Percentiles rank a stretch among this genome's conserved stretches.
Evolutionary conservation across 176 grass and related monocot genomes (phyloP).

Genomic region (Aegilops longissima): DNA sequence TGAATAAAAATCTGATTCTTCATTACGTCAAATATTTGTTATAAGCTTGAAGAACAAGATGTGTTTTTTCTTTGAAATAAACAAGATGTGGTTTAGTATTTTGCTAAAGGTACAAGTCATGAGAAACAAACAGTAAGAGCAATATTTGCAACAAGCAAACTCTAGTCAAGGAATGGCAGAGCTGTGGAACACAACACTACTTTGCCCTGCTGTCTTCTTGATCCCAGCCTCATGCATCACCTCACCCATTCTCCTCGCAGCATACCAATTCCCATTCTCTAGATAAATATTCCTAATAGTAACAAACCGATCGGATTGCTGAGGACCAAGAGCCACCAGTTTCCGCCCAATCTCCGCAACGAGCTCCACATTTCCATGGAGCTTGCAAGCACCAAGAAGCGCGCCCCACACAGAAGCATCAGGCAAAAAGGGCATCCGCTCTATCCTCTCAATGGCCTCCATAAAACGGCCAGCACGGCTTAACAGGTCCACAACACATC

Average conservation of each 20-base stretch:
- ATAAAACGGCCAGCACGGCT: conserved; percentile 40
- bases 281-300: conserved; percentile 63
- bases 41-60: not conserved
- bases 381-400: conserved; percentile 71
- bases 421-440: conserved; percentile 54
- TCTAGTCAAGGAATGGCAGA: conserved; percentile 9
- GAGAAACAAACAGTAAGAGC: not conserved
- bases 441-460: conserved; percentile 54
- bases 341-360: conserved; percentile 41
- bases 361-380: conserved; percentile 50
- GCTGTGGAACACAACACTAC: conserved; percentile 31
- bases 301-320: conserved; percentile 45
- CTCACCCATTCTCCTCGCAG: conserved; percentile 50
- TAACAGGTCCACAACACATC: conserved; percentile 73
- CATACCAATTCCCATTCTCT: conserved; percentile 55
- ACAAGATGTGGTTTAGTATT: not conserved
- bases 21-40: not conserved
- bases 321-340: conserved; percentile 51
- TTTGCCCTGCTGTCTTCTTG: conserved; percentile 56
- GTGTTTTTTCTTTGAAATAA: not conserved
- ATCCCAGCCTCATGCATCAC: conserved; percentile 53
- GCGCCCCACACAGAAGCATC: conserved; percentile 76
- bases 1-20: conserved; percentile 4
- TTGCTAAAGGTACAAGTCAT: not conserved
- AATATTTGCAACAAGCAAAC: not conserved